Conservation (phyloP, 208 protist species). For the Strigomonas galati region DNA sequence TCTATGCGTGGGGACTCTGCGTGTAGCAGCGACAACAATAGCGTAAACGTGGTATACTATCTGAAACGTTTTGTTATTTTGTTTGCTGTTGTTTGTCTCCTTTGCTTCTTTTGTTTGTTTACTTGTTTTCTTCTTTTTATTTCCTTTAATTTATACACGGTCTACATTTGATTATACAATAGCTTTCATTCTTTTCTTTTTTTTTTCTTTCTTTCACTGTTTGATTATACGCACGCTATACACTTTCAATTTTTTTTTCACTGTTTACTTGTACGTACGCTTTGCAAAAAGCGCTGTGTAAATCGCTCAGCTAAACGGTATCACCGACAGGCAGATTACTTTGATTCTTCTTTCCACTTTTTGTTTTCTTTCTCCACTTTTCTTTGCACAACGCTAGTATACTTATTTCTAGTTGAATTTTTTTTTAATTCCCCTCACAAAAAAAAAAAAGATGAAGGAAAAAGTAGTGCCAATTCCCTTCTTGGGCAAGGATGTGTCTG, state of each 20-base stretch:
- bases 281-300: too few species aligned
- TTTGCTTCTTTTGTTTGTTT: conserved; percentile 4
- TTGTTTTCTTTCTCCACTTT: not conserved
- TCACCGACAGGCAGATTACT: too few species aligned
- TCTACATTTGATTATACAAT: conserved; percentile 11
- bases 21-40: too few species aligned
- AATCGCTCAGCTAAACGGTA: too few species aligned
- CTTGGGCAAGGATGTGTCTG: conserved; percentile 68
- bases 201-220: not conserved
- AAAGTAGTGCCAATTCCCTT: conserved; percentile 85
- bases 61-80: too few species aligned
- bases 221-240: not conserved
- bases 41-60: too few species aligned
- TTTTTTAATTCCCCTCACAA: too few species aligned
- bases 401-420: not conserved
- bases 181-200: conserved; percentile 10
- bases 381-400: too few species aligned
- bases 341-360: not conserved
- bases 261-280: too few species aligned
- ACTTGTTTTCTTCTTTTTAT: conserved; percentile 14
- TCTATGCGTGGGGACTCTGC: too few species aligned
- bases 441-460: conserved; percentile 51
- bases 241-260: not conserved
- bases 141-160: conserved; percentile 3
- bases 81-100: not conserved